Evolutionary conservation across 2,329 filamentous ascomycete species (phyloP), one percentile per base, ranked within the genome.

Genomic region (Ustulina deusta): DNA sequence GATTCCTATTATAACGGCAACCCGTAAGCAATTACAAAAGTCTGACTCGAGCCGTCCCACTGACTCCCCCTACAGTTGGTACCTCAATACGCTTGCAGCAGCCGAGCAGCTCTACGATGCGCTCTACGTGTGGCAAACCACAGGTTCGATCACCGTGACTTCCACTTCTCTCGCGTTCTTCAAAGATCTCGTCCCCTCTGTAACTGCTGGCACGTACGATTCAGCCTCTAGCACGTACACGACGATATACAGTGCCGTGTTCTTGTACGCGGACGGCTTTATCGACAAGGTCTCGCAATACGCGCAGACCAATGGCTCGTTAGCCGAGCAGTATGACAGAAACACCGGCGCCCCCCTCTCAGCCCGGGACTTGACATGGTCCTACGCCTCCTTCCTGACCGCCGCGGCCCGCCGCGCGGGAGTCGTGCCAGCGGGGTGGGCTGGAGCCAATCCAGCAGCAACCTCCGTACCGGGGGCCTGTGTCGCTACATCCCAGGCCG

Each of bases 91-190:
- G 0, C 83, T 93, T 34, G 92, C 91, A 1, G 91, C 91, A 0
- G 93, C 92, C 2, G 93, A 96, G 79, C 90, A 92, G 76, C 85
- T 97, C 2, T 95, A 94, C 77, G 90, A 92, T 73, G 90, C 93
- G 0, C 75, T 94, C 1, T 90, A 90, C 71, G 88, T 91, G 57
- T 95, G 91, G 91, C 84, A 90, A 69, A 79, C 82, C 40, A 78
- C 84, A 29, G 89, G 88, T 1, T 89, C 84, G 6, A 85, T 97
- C 73, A 86, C 84, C 0, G 86, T 95, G 54, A 90, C 88, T 5
- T 80, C 83, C 0, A 84, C 84, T 1, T 93, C 91, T 0, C 83
- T 93, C 9, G 76, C 86, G 7, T 95, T 96, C 82, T 96, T 94
- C 86, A 78, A 83, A 68, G 89, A 90, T 71, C 81, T 93, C 7